Conservation (phyloP, 2,329 filamentous ascomycete genomes). For the Didymella pomorum region DNA sequence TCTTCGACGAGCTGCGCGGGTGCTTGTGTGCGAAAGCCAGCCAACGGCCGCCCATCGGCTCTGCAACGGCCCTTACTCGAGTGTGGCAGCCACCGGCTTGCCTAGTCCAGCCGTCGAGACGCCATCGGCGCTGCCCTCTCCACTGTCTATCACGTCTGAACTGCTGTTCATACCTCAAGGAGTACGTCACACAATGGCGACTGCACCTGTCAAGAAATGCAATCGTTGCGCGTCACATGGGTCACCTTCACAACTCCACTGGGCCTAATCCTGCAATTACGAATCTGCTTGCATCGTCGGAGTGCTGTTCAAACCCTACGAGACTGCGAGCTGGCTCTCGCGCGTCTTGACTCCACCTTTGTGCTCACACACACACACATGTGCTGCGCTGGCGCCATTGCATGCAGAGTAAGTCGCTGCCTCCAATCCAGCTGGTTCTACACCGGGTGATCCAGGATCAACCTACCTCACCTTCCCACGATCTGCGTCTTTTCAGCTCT, state of each 20-base stretch:
- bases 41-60: not conserved
- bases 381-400: slow-evolving; percentile 39
- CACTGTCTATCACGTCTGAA: not conserved
- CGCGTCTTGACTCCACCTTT: slow-evolving; percentile 21
- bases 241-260: slow-evolving; percentile 25
- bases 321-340: slow-evolving; percentile 27
- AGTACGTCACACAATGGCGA: slow-evolving; percentile 18
- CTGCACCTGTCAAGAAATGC: slow-evolving; percentile 3
- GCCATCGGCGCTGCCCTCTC: slow-evolving; percentile 1
- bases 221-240: slow-evolving; percentile 25
- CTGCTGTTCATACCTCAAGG: slow-evolving; percentile 4
- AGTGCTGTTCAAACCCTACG: slow-evolving; percentile 20
- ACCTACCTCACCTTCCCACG: not conserved
- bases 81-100: not conserved
- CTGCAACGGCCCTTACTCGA: not conserved
- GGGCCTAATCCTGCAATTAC: slow-evolving; percentile 31
- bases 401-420: slow-evolving; percentile 23
- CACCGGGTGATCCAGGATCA: not conserved
- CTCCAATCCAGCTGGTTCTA: not conserved
- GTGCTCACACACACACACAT: slow-evolving; percentile 28
- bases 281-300: slow-evolving; percentile 4
- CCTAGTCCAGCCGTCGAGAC: slow-evolving; percentile 20
- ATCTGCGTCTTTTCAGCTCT: not conserved
- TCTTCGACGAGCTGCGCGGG: slow-evolving; percentile 15
- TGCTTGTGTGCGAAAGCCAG: slow-evolving; percentile 13